Percentiles rank a stretch among this genome's conserved stretches.
These are phyloP conservation scores for Penicillium thymicola DNA, from an alignment of 2,329 filamentous ascomycete species.

Conservation along the genomic window DNA sequence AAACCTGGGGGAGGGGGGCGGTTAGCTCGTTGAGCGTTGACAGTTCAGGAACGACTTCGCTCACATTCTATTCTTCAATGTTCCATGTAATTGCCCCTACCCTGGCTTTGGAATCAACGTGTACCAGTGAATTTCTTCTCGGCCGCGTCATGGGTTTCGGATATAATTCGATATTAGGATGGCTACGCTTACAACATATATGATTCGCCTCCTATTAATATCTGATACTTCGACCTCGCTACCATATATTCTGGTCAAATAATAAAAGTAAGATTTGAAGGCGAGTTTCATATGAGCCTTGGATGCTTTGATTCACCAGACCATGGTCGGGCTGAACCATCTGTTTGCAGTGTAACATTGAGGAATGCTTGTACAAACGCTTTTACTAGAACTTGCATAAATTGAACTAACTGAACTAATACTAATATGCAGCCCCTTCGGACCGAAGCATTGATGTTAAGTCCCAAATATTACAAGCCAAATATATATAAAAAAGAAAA, in stretches of 20 bases:
- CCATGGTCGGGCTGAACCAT: neutral
- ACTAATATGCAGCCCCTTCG: neutral
- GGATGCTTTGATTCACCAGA: neutral
- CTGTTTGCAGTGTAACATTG: neutral
- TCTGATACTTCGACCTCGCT: neutral
- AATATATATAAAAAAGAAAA: neutral
- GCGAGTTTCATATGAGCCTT: neutral
- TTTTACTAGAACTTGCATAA: neutral
- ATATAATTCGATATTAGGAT: constrained; percentile 7
- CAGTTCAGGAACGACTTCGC: neutral
- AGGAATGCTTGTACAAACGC: neutral
- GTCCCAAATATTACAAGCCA: neutral
- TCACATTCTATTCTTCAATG: neutral
- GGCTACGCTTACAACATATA: neutral
- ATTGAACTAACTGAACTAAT: too few relatives aligned
- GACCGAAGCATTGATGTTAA: neutral
- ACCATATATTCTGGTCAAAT: neutral
- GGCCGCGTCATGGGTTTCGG: constrained; percentile 23
- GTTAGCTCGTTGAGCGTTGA: neutral
- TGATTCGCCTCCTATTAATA: constrained; percentile 5
- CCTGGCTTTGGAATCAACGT: neutral
- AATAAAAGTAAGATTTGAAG: neutral
- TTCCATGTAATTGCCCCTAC: neutral
- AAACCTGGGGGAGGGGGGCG: neutral
- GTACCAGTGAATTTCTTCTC: constrained; percentile 2